Conservation (phyloP, 2,329 filamentous ascomycete species). For the Arthrobotrys musiformis region DNA sequence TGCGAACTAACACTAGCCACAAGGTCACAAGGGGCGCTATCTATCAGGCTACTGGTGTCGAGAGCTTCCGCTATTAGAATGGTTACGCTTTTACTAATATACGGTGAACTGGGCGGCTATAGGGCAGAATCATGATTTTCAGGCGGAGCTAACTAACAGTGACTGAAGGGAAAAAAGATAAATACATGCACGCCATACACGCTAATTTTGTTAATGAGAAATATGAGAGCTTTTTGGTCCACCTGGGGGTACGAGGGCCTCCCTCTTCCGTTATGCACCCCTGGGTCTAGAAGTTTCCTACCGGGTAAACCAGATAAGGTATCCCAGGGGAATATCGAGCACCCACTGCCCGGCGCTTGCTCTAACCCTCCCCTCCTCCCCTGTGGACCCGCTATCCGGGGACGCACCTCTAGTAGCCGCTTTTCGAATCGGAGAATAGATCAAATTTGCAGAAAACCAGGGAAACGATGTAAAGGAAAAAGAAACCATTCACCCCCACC, state of each 20-base stretch:
- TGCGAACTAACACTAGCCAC: conserved; percentile 3
- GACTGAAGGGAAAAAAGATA: not conserved
- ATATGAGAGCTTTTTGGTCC: not conserved
- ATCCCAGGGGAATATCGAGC: not conserved
- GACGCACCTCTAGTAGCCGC: not conserved
- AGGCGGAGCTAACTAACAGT: not conserved
- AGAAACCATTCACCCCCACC: conserved; percentile 2
- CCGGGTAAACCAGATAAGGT: not conserved
- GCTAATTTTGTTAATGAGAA: not conserved
- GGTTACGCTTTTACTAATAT: not conserved
- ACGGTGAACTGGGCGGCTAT: not conserved
- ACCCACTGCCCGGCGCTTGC: not conserved
- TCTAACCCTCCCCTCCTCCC: not conserved
- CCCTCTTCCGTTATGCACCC: not conserved
- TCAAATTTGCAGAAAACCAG: not conserved
- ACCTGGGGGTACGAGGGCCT: not conserved
- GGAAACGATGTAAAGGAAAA: conserved; percentile 6
- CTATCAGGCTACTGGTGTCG: not conserved
- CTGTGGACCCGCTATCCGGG: not conserved
- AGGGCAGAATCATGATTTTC: not conserved
- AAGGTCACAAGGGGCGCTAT: not conserved
- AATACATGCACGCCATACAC: not conserved
- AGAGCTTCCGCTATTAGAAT: not conserved
- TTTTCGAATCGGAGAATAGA: conserved; percentile 12
- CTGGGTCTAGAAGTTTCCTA: not conserved